Evolutionary conservation across 148 eudicot genomes (phyloP).

Genomic region (Vaccinium macrocarpon): DNA sequence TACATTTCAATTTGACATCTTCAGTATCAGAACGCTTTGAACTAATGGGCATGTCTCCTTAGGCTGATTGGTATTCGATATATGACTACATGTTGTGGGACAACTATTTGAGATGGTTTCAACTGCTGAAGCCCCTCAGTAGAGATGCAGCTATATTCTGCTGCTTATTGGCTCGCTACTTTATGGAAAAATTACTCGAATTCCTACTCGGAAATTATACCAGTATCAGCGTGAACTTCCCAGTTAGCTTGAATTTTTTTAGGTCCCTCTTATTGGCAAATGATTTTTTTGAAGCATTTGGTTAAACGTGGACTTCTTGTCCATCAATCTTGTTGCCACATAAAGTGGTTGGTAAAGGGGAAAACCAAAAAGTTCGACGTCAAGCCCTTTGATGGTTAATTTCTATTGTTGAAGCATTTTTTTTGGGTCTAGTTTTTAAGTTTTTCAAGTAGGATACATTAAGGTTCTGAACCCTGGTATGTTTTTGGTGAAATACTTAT

Average conservation of each 20-base stretch:
- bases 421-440: not conserved
- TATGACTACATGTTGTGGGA: not conserved
- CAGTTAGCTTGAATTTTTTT: not conserved
- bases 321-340: not conserved
- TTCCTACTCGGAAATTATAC: not conserved
- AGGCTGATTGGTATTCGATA: not conserved
- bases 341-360: not conserved
- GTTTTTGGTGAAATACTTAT: not conserved
- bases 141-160: not conserved
- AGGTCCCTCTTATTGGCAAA: not conserved
- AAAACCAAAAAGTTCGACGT: not conserved
- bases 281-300: not conserved
- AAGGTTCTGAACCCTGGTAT: not conserved
- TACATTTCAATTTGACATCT: not conserved
- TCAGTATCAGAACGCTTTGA: not conserved
- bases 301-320: not conserved
- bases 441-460: not conserved
- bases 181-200: not conserved
- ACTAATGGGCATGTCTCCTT: not conserved
- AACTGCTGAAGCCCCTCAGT: not conserved
- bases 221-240: not conserved
- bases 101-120: not conserved
- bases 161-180: not conserved
- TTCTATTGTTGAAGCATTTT: not conserved
- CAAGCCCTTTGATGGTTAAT: not conserved